Base-by-base conservation (phyloP, 805 yeast species). In the Kregervanrija delftensis region DNA sequence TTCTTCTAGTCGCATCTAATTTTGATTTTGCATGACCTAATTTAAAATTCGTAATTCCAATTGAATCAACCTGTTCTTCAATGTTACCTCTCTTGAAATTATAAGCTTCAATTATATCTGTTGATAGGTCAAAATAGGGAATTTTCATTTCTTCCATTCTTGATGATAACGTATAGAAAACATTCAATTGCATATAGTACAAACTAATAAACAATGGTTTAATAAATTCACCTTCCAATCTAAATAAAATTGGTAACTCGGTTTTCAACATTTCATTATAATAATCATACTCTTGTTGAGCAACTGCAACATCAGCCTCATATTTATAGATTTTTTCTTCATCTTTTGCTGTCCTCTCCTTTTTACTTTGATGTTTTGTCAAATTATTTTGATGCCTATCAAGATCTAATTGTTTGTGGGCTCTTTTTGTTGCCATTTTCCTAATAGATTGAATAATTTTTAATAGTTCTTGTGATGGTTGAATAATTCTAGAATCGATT, bases 171-270 rank as follows among this genome's bases (percentile, higher is more conserved):
- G 96, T 89, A 74, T 93, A 93, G 66, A 90, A 93, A 46, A 93
- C 88, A 70, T 93, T 93, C 71, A 93, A 77, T 71, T 93, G 99
- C 98, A 93, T 93, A 73, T 81, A 93, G 68, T 93, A 93, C 65
- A 93, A 83, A 44, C 95, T 83, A 57, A 91, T 93, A 68, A 93
- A 93, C 57, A 93, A 72, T 14, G 99, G 99, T 60, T 81, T 83
- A 61, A 93, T 90, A 61, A 93, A 88, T 57, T 89, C 93, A 4
- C 89, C 86, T 65, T 93, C 96, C 66, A 93, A 72, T 57, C 77
- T 79, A 66, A 93, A 93, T 61, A 93, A 71, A 37, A 85, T 68
- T 16, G 99, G 99, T 49, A 93, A 72, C 65, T 93, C 98, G 34
- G 74, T 78, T 68, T 90, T 91, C 66, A 95, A 73, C 87, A 93